Base-by-base conservation (phyloP, 352 stramenopile genomes). In the Saprolegnia parasitica region DNA sequence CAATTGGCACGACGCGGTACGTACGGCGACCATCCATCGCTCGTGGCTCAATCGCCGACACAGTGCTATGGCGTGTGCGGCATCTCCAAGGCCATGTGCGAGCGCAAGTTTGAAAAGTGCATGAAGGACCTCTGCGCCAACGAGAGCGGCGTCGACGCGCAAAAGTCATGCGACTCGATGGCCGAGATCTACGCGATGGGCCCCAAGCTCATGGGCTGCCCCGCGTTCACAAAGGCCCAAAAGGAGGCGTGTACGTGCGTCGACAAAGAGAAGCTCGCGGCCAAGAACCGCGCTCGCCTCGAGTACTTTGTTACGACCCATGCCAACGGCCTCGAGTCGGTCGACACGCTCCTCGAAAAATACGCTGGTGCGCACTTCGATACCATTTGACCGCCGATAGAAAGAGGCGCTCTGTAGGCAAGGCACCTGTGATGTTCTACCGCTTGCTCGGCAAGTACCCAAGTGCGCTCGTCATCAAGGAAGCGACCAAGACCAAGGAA, bases 31-130 rank as follows among this genome's bases (percentile, higher is more conserved):
- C 2, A 40, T 21, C 50, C 45, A 42, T 26, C 32, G 4, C 9
- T 26, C 23, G 6, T 67, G 56, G 40, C 39, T 58, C 18, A 37
- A 10, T 10, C 46, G 8, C 8, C 15, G 8, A 8, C 26, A 13
- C 47, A 92, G 83, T 93, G 85, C 72, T 93, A 93, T 74, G 88
- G 83, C 68, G 77, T 71, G n/a, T 93, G 85, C 35, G 85, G 85
- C 23, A 90, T 93, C 74, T 78, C 83, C 54, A 93, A 93, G 58
- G 55, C 58, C 54, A 78, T 74, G 56, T 93, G 85, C 57, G 85
- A 93, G 68, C 86, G 82, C 64, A 78, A 81, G 0, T 56, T 93
- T 49, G 76, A 85, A 47, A 90, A 89, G 68, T 93, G 85, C 72
- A 88, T 93, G 81, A 83, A 77, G 49, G 71, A 71, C 32, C 80